Conservation (phyloP, 768 basidiomycete species). For the Termitomyces sp. region DNA sequence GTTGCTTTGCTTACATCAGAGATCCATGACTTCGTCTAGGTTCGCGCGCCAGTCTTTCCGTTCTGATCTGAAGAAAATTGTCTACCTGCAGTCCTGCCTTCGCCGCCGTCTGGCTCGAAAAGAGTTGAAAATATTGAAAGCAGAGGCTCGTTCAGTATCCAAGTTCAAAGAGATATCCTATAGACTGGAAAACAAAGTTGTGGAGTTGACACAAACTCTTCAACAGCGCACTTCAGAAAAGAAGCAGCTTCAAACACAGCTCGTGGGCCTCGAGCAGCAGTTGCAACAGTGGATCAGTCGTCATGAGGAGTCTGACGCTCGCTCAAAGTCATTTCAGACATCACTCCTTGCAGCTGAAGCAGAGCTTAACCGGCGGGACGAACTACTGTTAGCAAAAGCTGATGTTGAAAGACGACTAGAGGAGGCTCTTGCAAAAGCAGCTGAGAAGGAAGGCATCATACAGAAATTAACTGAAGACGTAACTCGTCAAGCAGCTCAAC, state of each 20-base stretch:
- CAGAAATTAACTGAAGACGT: constrained; percentile 78
- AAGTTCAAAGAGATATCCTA: constrained; percentile 99
- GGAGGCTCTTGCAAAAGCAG: constrained; percentile 64
- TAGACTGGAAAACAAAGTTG: constrained; percentile 96
- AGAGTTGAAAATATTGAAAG: constrained; percentile 76
- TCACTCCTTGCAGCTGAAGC: constrained; percentile 68
- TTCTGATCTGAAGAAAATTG: constrained; percentile 62
- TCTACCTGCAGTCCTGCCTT: constrained; percentile 88
- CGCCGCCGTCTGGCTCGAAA: constrained; percentile 84
- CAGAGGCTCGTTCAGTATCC: constrained; percentile 93
- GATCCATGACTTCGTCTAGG: constrained; percentile 26
- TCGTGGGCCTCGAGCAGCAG: constrained; percentile 79
- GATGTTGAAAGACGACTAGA: constrained; percentile 78
- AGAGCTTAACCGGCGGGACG: constrained; percentile 67
- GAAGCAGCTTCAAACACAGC: constrained; percentile 74
- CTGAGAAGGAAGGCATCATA: constrained; percentile 83
- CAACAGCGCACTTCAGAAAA: constrained; percentile 90
- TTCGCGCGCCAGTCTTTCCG: constrained; percentile 48
- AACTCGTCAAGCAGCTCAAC: constrained; percentile 60
- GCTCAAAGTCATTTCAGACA: constrained; percentile 64
- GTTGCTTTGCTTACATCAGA: background rate
- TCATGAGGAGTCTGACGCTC: constrained; percentile 81
- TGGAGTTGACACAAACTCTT: constrained; percentile 92
- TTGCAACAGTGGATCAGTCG: constrained; percentile 79
- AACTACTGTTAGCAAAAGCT: constrained; percentile 68